Conservation (phyloP, 768 basidiomycete species). For the Naganishia onofrii region DNA sequence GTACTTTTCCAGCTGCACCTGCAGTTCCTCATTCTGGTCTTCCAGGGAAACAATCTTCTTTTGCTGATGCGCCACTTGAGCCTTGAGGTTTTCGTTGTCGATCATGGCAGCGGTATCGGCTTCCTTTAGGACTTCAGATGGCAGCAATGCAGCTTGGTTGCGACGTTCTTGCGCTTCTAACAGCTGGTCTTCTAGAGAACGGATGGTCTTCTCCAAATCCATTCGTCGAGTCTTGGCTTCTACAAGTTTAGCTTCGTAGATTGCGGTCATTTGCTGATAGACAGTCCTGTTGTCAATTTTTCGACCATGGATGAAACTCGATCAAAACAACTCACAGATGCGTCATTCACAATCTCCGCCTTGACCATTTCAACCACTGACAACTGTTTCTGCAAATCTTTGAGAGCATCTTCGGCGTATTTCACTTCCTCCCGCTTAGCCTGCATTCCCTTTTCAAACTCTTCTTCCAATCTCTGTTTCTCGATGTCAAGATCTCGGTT, state of each 20-base stretch:
- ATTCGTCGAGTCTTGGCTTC: slow-evolving; percentile 54
- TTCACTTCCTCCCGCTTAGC: slow-evolving; percentile 57
- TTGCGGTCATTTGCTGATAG: slow-evolving; percentile 10
- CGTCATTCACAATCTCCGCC: slow-evolving; percentile 20
- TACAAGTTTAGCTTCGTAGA: slow-evolving; percentile 61
- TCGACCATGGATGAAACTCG: background rate
- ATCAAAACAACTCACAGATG: background rate
- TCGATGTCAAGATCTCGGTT: slow-evolving; percentile 43
- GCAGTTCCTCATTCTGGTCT: slow-evolving; percentile 74
- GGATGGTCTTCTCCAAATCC: slow-evolving; percentile 43
- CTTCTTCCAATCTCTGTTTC: slow-evolving; percentile 38
- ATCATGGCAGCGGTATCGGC: slow-evolving; percentile 77
- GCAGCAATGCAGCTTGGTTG: slow-evolving; percentile 22
- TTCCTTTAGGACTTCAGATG: slow-evolving; percentile 33
- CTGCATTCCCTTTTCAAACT: slow-evolving; percentile 45
- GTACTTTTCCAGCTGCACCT: slow-evolving; percentile 61
- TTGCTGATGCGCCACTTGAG: slow-evolving; percentile 84
- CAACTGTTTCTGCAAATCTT: slow-evolving; percentile 58
- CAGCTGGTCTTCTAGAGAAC: slow-evolving; percentile 42
- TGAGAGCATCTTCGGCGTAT: slow-evolving; percentile 71
- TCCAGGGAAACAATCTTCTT: slow-evolving; percentile 72
- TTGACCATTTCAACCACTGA: slow-evolving; percentile 22
- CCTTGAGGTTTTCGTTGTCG: slow-evolving; percentile 86
- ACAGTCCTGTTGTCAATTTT: background rate
- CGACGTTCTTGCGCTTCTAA: slow-evolving; percentile 35